Base-by-base conservation (phyloP, 352 stramenopile genomes). In the Phytopythium boreale region DNA sequence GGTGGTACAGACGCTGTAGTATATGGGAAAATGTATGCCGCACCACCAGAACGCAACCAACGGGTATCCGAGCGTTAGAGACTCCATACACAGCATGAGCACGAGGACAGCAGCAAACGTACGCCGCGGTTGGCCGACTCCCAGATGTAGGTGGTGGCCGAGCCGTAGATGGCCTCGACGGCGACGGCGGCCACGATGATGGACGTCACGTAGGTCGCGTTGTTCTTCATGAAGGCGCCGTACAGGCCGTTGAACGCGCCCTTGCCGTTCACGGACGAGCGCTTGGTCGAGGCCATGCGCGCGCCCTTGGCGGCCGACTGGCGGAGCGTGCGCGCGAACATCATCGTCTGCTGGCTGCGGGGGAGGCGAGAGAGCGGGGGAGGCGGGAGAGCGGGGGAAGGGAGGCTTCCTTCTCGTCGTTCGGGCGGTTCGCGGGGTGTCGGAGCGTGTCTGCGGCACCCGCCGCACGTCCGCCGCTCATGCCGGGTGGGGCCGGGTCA, bases 91-190 rank as follows among this genome's bases (percentile, higher is more conserved):
- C n/a, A n/a, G n/a, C n/a, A n/a, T n/a, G n/a, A n/a, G n/a, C n/a
- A n/a, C n/a, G n/a, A 51, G 44, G 39, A 20, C 12, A 9, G 26
- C n/a, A 56, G 15, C 41, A 14, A 31, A 89, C 84, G 70, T 87
- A 93, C 84, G 36, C 87, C 87, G 57, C 84, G 86, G 82, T 95
- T 95, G 60, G 62, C 73, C n/a, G 76, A 71, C 67, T 95, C 87
- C 87, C 87, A 95, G 56, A 95, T 82, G 64, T 76, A 86, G 66
- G 65, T 84, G 51, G 87, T 95, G 58, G 76, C 77, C 12, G 68
- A 70, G 70, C 87, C 87, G 70, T 90, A 95, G 60, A 91, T 73
- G 59, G 72, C 74, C 69, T 95, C 87, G 57, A 82, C 82, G 36
- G 89, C 70, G 36, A 95, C 62, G 36, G 79, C 72, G 39, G 83